Base-by-base conservation (phyloP, 2,329 filamentous ascomycete species). In the Aspergillus japonicus region DNA sequence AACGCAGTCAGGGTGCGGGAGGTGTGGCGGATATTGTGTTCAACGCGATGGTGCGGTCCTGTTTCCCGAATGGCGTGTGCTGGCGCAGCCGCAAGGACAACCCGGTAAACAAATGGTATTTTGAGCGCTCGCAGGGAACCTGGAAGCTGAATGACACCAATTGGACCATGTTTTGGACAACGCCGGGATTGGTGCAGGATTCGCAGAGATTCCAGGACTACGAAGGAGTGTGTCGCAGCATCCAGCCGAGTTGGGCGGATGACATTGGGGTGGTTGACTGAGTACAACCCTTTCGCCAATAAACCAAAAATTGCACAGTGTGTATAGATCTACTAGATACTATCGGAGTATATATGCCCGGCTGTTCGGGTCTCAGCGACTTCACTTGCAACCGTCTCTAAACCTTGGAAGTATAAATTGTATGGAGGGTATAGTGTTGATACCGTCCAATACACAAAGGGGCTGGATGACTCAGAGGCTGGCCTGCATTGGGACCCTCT, bases 81-180 rank as follows among this genome's bases (percentile, higher is more conserved):
- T 99, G 95, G 95, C 83, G 93, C 58, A 96, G 91, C 72, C 83
- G 95, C 54, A 89, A 89, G 70, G 87, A 93, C 72, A 98, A 99
- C 71, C 94, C 93, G 0, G 95, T 99, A 4, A 99, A 99, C 73
- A 97, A 97, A 73, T 99, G 95, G 95, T 99, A 99, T 75, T 97
- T 98, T 77, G 95, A 99, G 77, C 84, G 95, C 51, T 91, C 91
- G 2, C 80, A 85, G 51, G 95, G 95, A 0, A 93, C 88, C 2
- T 90, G 88, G 83, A 95, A 96, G 77, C 78, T 99, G 42, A 82
- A 84, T 0, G 87, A 85, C n/a, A 90, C 85, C 50, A 89, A 93
- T 67, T 99, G 95, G 95, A 92, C 92, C 3, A 97, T 98, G 92
- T 99, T 99, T 71, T 99, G 95, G 93, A 99, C 95, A 1, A 95